A percentile compares a stretch with the other conserved stretches of the same genome.
These are phyloP conservation scores for Cnidoscolus chayamansa DNA, from an alignment of 441 rosid genomes.

Conservation along the genomic window DNA sequence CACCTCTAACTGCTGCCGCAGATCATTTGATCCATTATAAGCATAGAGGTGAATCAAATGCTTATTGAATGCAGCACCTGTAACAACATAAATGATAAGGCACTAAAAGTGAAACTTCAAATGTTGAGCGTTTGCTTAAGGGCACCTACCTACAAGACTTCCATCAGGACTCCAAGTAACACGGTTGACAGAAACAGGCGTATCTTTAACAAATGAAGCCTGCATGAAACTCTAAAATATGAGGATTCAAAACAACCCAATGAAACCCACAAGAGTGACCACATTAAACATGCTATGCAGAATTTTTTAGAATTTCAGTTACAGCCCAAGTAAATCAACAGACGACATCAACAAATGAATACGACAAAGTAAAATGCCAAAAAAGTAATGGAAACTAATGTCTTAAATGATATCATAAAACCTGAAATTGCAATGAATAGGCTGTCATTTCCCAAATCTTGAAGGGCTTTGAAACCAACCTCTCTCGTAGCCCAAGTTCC, in stretches of 20 bases:
- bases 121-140: conserved; percentile 2
- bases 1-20: conserved; percentile 71
- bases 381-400: background rate
- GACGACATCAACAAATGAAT: background rate
- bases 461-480: conserved; percentile 70
- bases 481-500: conserved; percentile 63
- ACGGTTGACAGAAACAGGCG: conserved; percentile 58
- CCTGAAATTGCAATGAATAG: conserved; percentile 64
- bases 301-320: background rate
- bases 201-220: conserved; percentile 57
- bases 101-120: conserved; percentile 12
- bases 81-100: conserved; percentile 32
- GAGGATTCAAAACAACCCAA: conserved; percentile 15
- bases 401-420: conserved; percentile 21
- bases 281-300: background rate
- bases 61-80: conserved; percentile 77
- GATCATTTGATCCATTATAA: conserved; percentile 52
- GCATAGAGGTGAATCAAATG: conserved; percentile 68
- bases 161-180: conserved; percentile 93
- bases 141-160: conserved; percentile 62
- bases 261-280: background rate
- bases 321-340: background rate
- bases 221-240: conserved; percentile 32
- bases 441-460: conserved; percentile 57
- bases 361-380: background rate